These are phyloP conservation scores for Sporothrix variecibatus DNA, from an alignment of 2,329 filamentous ascomycete species.

Conservation along the genomic window DNA sequence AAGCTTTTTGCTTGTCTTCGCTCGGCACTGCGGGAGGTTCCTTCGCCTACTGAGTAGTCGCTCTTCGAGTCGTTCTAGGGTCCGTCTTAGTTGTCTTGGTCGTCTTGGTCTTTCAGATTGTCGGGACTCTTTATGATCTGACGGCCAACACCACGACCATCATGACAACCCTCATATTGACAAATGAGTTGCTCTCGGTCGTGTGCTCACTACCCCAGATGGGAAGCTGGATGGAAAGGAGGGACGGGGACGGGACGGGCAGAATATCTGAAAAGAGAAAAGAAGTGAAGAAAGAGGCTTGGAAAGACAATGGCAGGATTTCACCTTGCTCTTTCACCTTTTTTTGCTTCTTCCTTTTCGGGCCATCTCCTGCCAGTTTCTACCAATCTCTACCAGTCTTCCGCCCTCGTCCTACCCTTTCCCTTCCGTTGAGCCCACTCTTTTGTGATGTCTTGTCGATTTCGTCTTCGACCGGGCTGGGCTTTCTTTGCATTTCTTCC, in stretches of 20 bases:
- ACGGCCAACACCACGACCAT: neutral
- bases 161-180: neutral
- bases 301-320: neutral
- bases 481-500: neutral
- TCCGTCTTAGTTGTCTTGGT: neutral
- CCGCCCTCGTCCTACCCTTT: neutral
- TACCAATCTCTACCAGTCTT: neutral
- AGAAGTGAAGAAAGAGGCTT: neutral
- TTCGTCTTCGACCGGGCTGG: neutral
- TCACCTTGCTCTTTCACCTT: neutral
- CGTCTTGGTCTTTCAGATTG: neutral
- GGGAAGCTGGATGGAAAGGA: neutral
- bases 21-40: neutral
- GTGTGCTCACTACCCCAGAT: neutral
- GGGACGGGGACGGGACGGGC: constrained; percentile 1
- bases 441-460: neutral
- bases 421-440: neutral
- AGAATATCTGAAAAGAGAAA: neutral
- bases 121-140: neutral
- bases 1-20: neutral
- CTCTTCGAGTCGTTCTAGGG: neutral
- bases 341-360: constrained; percentile 8
- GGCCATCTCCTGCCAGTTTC: neutral
- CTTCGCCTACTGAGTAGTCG: neutral
- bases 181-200: neutral